Base-by-base conservation (phyloP, 2,329 filamentous ascomycete species). In the Dichotomopilus funicola region DNA sequence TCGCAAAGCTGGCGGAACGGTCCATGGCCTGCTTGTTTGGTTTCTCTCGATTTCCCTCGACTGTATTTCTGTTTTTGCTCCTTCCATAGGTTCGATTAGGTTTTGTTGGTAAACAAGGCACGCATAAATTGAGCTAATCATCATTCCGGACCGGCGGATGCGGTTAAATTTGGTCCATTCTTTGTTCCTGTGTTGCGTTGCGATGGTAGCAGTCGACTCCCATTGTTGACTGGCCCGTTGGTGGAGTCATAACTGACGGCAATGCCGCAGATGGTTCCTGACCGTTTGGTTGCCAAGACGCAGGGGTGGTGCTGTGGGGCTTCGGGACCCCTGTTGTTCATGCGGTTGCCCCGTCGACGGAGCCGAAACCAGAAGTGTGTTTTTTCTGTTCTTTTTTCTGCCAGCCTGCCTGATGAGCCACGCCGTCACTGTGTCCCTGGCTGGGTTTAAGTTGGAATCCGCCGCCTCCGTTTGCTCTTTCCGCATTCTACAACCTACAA, bases 301-400 rank as follows among this genome's bases (percentile, higher is more conserved):
- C 36, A 45, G 43, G 42, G 27, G 48, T 42, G 35, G 47, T 33
- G 44, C n/a, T 44, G 12, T 42, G 13, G 43, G 48, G 37, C 37
- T 54, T 19, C 44, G 43, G 44, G 41, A 42, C 13, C 40, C 31
- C 38, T 10, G 35, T 4, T 36, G n/a, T 40, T 44, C 19, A 50
- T 59, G 57, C 51, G 36, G 66, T 69, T 66, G 63, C 66, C 61
- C 49, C 53, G 65, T 52, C 56, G 55, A 58, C 52, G 50, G 48
- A 60, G 50, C 61, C 61, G 48, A 59, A 63, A 59, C 38, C 19
- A 60, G 63, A 55, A 64, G 47, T 62, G 51, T 66, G 62, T 66
- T 64, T 59, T 63, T 58, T 54, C 49, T 54, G 42, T 38, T 37
- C 11, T 62, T 58, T 58, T 61, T 61, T 58, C 53, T 57, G 44